Conservation (phyloP, 176 grass and related monocot species). For the Aegilops speltoides region DNA sequence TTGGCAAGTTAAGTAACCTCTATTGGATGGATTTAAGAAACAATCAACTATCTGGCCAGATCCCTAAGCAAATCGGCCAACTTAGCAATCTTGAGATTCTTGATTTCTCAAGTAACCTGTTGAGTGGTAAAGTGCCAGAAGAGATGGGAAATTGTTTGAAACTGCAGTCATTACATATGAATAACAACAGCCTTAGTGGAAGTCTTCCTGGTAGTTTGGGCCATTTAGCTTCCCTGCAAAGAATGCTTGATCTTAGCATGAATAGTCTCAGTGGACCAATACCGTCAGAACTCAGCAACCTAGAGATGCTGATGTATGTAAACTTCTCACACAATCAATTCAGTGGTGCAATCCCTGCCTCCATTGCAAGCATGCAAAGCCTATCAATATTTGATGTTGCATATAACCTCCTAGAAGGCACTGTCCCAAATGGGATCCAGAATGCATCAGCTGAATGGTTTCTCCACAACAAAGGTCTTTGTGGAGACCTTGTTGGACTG, state of each 20-base stretch:
- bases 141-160: not conserved
- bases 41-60: constrained; percentile 6
- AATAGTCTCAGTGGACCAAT: constrained; percentile 35
- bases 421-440: not conserved
- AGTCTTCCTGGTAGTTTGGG: not conserved
- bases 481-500: not conserved
- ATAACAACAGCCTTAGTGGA: constrained; percentile 27
- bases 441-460: constrained; percentile 11
- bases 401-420: constrained; percentile 34
- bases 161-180: not conserved
- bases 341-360: constrained; percentile 10
- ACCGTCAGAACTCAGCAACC: not conserved
- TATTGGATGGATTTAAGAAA: not conserved
- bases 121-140: constrained; percentile 1
- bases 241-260: constrained; percentile 38
- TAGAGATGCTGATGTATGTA: constrained; percentile 23
- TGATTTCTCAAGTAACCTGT: not conserved
- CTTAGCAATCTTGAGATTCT: not conserved
- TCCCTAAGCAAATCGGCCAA: constrained; percentile 3
- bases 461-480: constrained; percentile 17
- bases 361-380: constrained; percentile 28
- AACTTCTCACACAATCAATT: constrained; percentile 53
- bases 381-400: constrained; percentile 35
- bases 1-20: not conserved
- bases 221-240: constrained; percentile 22